A percentile compares a stretch with the other conserved stretches of the same genome.
These are phyloP conservation scores for Curvularia verruculosa DNA, from an alignment of 2,329 filamentous ascomycete genomes.

Conservation along the genomic window DNA sequence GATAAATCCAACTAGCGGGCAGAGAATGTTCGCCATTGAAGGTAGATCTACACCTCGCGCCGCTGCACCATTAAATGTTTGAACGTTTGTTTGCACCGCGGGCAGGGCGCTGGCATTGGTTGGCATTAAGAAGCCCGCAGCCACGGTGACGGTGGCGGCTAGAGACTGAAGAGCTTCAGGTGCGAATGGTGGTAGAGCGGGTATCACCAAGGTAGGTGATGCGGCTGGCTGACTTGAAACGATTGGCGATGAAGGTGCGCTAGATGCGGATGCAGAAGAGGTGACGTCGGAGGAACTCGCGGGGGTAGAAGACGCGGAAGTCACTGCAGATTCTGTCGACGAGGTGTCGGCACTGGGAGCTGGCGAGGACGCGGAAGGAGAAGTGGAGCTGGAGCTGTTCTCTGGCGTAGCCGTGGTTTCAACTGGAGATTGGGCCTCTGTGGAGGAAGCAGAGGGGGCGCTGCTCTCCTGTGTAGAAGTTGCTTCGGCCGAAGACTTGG, in stretches of 20 bases:
- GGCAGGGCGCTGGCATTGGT: slow-evolving; percentile 7
- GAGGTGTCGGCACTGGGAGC: not conserved
- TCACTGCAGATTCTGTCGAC: not conserved
- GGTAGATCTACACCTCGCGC: not conserved
- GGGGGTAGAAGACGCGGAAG: not conserved
- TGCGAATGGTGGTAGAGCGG: not conserved
- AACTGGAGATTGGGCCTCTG: not conserved
- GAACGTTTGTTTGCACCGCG: not conserved
- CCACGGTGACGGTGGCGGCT: slow-evolving; percentile 11
- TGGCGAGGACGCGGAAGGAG: not conserved
- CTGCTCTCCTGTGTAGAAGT: not conserved
- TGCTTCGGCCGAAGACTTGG: not conserved
- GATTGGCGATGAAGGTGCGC: not conserved
- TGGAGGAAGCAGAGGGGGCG: not conserved
- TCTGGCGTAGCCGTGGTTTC: not conserved
- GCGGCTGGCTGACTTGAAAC: not conserved
- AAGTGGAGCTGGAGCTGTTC: too few relatives aligned
- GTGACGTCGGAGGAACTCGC: not conserved
- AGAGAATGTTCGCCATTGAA: not conserved
- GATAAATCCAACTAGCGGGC: not conserved
- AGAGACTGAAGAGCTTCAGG: not conserved
- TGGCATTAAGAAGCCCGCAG: slow-evolving; percentile 5
- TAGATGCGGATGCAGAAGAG: not conserved
- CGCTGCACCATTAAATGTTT: slow-evolving; percentile 10
- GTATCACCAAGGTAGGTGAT: not conserved